Conservation (phyloP, 306 rosid genomes). For the Calophaca sinica region DNA sequence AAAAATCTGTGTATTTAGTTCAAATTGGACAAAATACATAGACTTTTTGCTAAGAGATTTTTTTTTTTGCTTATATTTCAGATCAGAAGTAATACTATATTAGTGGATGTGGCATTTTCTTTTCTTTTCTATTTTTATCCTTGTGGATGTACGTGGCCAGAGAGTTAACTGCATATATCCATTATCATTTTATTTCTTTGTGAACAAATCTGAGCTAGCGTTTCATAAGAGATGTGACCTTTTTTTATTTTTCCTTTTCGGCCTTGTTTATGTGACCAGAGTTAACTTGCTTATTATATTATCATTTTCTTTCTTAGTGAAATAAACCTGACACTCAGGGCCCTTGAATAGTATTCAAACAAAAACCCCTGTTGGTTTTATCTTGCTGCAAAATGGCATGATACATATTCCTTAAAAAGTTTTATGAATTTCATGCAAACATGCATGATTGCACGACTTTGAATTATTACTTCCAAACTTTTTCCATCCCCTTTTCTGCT, state of each 20-base stretch:
- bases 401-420: slow-evolving; percentile 39
- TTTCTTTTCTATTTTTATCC: too few relatives aligned
- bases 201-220: too few relatives aligned
- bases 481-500: slow-evolving; percentile 41
- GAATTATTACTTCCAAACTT: slow-evolving; percentile 54
- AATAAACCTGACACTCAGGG: slow-evolving; percentile 39
- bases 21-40: too few relatives aligned
- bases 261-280: slow-evolving; percentile 36
- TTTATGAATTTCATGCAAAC: slow-evolving; percentile 61
- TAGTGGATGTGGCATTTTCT: too few relatives aligned
- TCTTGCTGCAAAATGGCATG: slow-evolving; percentile 49
- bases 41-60: too few relatives aligned
- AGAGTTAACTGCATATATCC: too few relatives aligned
- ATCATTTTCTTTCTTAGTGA: slow-evolving; percentile 5
- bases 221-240: slow-evolving; percentile 27
- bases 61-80: too few relatives aligned
- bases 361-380: slow-evolving; percentile 46
- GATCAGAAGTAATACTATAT: too few relatives aligned
- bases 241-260: slow-evolving; percentile 7
- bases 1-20: too few relatives aligned
- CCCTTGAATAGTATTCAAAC: slow-evolving; percentile 44
- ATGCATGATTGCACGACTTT: slow-evolving; percentile 59
- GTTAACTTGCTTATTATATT: background rate
- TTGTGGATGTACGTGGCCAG: too few relatives aligned
- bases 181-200: too few relatives aligned